These are phyloP conservation scores for Hypocreales sp. DNA, from an alignment of 2,329 filamentous ascomycete species.

Conservation along the genomic window DNA sequence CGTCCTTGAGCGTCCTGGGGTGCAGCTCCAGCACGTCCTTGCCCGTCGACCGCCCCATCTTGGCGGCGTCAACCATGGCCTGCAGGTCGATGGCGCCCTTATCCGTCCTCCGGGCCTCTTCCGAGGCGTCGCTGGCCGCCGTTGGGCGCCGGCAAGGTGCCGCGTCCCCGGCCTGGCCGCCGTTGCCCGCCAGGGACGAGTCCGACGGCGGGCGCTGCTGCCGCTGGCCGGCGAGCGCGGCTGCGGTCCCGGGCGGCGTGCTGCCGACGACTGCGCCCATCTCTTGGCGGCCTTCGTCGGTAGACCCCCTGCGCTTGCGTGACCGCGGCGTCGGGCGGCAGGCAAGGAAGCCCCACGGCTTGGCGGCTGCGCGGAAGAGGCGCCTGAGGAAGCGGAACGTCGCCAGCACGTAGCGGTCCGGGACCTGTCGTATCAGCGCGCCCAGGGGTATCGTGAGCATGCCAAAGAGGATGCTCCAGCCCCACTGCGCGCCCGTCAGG, in stretches of 20 bases:
- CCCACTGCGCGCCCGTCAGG: constrained; percentile 53
- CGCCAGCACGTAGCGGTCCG: constrained; percentile 16
- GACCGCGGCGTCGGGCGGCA: constrained; percentile 7
- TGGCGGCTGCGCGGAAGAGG: constrained; percentile 6
- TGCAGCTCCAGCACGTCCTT: constrained; percentile 22
- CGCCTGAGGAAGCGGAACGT: constrained; percentile 12
- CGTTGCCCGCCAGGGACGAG: not conserved
- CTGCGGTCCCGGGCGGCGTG: constrained; percentile 2
- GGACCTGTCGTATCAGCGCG: constrained; percentile 23
- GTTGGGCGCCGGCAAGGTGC: not conserved
- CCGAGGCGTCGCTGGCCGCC: constrained; percentile 1
- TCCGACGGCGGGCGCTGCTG: no score
- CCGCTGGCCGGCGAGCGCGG: not conserved
- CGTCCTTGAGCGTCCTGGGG: constrained; percentile 21
- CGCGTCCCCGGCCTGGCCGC: not conserved
- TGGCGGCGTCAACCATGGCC: constrained; percentile 16
- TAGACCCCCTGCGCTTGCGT: constrained; percentile 8
- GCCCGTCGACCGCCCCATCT: constrained; percentile 8
- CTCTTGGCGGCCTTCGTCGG: constrained; percentile 8
- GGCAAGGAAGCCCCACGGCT: constrained; percentile 6
- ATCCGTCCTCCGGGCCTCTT: constrained; percentile 3
- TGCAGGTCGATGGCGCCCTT: constrained; percentile 13
- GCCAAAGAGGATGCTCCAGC: constrained; percentile 52
- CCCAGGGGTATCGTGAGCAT: constrained; percentile 49
- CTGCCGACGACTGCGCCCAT: constrained; percentile 11